phyloP scores from a whole-genome alignment of 306 rosid species.

The Lagenaria siceraria region DNA sequence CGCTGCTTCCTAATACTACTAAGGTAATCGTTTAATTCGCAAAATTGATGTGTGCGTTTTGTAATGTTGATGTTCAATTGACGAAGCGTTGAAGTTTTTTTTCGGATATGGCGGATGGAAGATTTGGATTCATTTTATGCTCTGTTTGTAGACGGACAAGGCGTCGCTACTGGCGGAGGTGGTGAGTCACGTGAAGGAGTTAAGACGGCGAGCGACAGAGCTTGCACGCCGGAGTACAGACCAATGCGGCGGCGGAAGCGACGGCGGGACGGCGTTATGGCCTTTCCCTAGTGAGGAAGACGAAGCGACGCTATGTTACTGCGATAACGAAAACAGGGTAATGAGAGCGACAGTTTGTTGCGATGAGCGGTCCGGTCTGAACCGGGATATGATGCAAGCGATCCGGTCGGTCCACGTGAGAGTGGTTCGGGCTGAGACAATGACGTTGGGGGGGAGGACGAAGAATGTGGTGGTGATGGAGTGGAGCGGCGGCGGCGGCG shows the following conservation, averaged over 20 bases:
- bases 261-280: constrained; percentile 20
- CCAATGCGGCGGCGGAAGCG: constrained; percentile 1
- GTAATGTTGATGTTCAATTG: background rate
- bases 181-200: constrained; percentile 57
- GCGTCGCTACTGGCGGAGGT: constrained; percentile 82
- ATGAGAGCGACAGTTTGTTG: constrained; percentile 66
- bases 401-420: constrained; percentile 43
- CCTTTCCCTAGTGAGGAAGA: constrained; percentile 51
- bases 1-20: constrained; percentile 62
- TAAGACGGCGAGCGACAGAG: constrained; percentile 38
- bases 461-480: constrained; percentile 52
- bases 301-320: constrained; percentile 47
- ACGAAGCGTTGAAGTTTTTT: background rate
- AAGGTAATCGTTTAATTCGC: constrained; percentile 25
- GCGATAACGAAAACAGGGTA: constrained; percentile 19
- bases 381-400: constrained; percentile 46
- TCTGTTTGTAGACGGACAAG: constrained; percentile 54
- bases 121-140: background rate
- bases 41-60: background rate
- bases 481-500: constrained; percentile 19
- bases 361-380: constrained; percentile 61
- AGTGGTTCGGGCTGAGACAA: constrained; percentile 59
- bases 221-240: constrained; percentile 20
- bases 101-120: background rate
- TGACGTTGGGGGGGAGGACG: constrained; percentile 72